A percentile compares a stretch with the other conserved stretches of the same genome.
Evolutionary conservation across 306 rosid species (phyloP).

Genomic region (Lupinus albus): DNA sequence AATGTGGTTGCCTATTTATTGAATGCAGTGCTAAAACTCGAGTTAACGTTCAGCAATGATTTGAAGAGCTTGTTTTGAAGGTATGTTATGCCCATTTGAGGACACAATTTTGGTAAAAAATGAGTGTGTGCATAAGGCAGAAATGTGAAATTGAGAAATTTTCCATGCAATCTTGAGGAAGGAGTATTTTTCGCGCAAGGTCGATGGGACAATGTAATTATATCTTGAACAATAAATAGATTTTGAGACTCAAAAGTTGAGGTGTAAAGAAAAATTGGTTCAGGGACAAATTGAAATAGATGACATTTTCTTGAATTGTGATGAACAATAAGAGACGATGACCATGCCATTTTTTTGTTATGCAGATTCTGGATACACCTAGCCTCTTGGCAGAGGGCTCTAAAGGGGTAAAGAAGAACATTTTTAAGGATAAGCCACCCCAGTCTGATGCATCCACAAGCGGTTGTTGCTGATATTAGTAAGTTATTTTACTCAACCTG

Average conservation of each 20-base stretch:
- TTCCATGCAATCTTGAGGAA: neutral
- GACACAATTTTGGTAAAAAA: neutral
- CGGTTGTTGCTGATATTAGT: conserved; percentile 73
- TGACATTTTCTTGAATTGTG: neutral
- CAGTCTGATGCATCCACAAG: conserved; percentile 60
- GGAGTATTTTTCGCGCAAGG: neutral
- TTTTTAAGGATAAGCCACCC: conserved; percentile 73
- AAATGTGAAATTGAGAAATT: neutral
- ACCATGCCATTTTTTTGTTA: conserved; percentile 9
- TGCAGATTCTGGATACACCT: conserved; percentile 93
- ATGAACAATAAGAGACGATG: conserved; percentile 22
- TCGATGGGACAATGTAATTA: neutral
- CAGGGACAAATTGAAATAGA: neutral
- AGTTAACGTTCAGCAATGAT: conserved; percentile 88
- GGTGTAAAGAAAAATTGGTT: conserved; percentile 1
- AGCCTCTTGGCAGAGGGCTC: conserved; percentile 85
- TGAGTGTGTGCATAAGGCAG: neutral
- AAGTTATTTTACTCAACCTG: conserved; percentile 24
- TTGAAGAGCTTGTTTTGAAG: conserved; percentile 96
- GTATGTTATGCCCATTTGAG: conserved; percentile 46
- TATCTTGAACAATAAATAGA: neutral
- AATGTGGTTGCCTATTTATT: conserved; percentile 85
- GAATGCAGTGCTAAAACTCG: conserved; percentile 99
- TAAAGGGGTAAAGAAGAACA: conserved; percentile 76
- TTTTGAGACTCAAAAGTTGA: conserved; percentile 7